Evolutionary conservation across 805 yeast genomes (phyloP).

Genomic region (Candida ficus): DNA sequence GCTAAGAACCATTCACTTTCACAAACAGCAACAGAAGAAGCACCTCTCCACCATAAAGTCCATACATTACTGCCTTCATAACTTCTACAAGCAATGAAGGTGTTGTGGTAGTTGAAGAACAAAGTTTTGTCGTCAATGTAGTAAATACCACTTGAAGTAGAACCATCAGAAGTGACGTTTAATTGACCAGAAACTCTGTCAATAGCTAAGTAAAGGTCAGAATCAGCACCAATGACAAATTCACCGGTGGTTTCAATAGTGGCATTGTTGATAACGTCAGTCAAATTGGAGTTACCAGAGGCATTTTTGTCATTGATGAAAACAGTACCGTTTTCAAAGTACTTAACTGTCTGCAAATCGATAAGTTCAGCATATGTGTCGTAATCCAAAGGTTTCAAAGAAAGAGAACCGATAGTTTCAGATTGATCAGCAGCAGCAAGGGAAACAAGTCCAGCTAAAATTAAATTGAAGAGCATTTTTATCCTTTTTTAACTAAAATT

Average conservation of each 20-base stretch:
- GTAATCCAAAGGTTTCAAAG: constrained; percentile 18
- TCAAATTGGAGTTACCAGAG: constrained; percentile 1
- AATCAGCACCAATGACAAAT: constrained; percentile 6
- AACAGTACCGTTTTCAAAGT: constrained; percentile 11
- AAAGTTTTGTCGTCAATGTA: constrained; percentile 8
- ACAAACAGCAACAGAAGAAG: constrained; percentile 16
- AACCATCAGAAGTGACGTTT: constrained; percentile 4
- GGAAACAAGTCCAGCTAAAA: neutral
- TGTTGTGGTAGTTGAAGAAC: constrained; percentile 17
- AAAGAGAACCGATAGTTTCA: constrained; percentile 14
- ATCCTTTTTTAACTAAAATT: too few species aligned
- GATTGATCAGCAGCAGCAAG: constrained; percentile 1
- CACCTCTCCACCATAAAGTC: constrained; percentile 22
- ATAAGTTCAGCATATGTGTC: constrained; percentile 13
- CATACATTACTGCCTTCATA: constrained; percentile 7
- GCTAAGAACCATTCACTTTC: constrained; percentile 18
- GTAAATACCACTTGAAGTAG: constrained; percentile 14
- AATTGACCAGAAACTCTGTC: constrained; percentile 14
- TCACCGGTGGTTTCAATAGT: constrained; percentile 11
- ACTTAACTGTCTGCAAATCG: constrained; percentile 16
- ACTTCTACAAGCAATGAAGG: constrained; percentile 20
- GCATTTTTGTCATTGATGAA: constrained; percentile 12
- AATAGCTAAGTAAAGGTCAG: constrained; percentile 7
- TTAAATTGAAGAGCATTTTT: neutral
- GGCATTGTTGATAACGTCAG: constrained; percentile 10